These are phyloP conservation scores for Tulasnella sp. DNA, from an alignment of 768 basidiomycete species.

Conservation along the genomic window DNA sequence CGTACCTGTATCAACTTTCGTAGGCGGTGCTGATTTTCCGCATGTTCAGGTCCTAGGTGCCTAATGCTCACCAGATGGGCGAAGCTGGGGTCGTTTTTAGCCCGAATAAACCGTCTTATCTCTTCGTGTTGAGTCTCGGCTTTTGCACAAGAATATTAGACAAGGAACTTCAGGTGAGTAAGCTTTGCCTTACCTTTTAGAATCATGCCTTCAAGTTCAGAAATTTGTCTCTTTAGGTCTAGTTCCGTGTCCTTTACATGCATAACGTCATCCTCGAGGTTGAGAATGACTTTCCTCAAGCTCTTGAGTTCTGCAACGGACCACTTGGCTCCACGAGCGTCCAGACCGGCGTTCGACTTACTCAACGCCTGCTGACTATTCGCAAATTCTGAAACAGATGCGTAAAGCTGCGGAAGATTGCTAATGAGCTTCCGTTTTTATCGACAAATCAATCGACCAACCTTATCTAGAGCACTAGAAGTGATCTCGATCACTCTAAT, in stretches of 20 bases:
- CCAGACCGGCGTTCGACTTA: neutral
- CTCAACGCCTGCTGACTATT: neutral
- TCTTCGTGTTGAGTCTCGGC: slow-evolving; percentile 76
- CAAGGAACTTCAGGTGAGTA: neutral
- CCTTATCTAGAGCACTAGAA: slow-evolving; percentile 42
- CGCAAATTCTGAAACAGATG: neutral
- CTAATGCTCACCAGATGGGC: slow-evolving; percentile 57
- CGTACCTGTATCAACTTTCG: slow-evolving; percentile 58
- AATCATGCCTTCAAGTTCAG: slow-evolving; percentile 23
- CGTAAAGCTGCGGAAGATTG: neutral
- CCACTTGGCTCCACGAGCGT: neutral
- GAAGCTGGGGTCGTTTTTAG: slow-evolving; percentile 66
- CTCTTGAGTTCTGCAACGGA: slow-evolving; percentile 5
- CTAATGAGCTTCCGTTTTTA: neutral
- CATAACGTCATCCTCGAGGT: slow-evolving; percentile 13
- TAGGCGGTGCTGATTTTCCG: slow-evolving; percentile 67
- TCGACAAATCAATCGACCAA: slow-evolving; percentile 28
- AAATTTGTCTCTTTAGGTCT: slow-evolving; percentile 20
- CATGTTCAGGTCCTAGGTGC: slow-evolving; percentile 78
- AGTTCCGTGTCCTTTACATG: neutral
- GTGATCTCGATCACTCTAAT: slow-evolving; percentile 35
- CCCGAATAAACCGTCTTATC: slow-evolving; percentile 62
- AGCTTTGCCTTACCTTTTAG: slow-evolving; percentile 22
- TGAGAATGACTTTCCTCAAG: slow-evolving; percentile 4
- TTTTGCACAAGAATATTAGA: slow-evolving; percentile 25